Evolutionary conservation across 73 alveolate species (phyloP), one percentile per base, ranked within the genome.

Genomic region (Blepharisma stoltei): DNA sequence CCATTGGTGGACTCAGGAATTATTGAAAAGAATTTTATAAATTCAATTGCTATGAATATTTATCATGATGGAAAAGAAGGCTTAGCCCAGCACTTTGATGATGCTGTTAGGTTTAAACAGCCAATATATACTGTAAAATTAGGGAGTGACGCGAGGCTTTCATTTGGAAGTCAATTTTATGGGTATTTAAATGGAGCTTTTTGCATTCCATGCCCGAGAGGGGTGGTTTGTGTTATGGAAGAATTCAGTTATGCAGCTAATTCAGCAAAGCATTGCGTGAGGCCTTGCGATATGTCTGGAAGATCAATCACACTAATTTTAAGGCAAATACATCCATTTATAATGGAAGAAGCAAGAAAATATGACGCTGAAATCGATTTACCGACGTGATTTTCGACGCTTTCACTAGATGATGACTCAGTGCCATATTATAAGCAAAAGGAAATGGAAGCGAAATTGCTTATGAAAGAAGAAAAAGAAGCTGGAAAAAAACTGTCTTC

Each of bases 61-160:
- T 92, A 92, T 71, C 95, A 92, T 55, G 97, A 92, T 79, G 97
- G 97, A n/a, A 92, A 85, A 43, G 97, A 92, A 89, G 97, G 97
- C 25, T 84, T 92, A 53, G 96, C 94, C 6, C 81, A 89, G 71
- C 97, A 92, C 76, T 92, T 90, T 83, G 97, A 92, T 79, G 97
- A 92, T 86, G 97, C 97, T 44, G 88, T 86, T 21, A 81, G 97
- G 65, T 92, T 92, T 66, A 89, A 81, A 71, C 75, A 90, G 87
- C 97, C 97, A 20, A 92, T 92, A 43, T 92, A 67, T 80, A 88
- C 97, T 25, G 67, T 92, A 6, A 82, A 92, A 66, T 71, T 92
- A 27, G 88, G 85, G 54, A 84, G 94, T 11, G 97, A 92, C 76
- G 81, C 92, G 2, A 78, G 97, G 67, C 86, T 92, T 8, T 79